phyloP scores from a whole-genome alignment of 345 rosid genomes.

The Geranium rotundifolium region DNA sequence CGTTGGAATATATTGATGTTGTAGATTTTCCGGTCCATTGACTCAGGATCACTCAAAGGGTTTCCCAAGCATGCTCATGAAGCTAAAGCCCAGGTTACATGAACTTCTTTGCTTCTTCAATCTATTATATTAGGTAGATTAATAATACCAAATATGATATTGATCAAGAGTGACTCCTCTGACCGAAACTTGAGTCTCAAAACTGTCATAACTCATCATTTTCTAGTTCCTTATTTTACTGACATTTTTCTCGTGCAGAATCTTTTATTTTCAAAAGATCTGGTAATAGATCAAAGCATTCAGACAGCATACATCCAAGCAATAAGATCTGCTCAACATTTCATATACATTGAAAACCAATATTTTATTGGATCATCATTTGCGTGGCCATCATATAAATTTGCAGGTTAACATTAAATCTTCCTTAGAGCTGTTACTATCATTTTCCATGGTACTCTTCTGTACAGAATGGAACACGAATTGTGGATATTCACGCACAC shows the following conservation, averaged over 20 bases:
- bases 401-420: conserved; percentile 39
- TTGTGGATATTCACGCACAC: too few relatives aligned
- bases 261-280: conserved; percentile 78
- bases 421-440: too few relatives aligned
- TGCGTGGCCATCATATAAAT: conserved; percentile 67
- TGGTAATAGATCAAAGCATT: conserved; percentile 96
- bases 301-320: conserved; percentile 92
- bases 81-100: conserved; percentile 48
- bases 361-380: conserved; percentile 94
- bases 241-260: conserved; percentile 23
- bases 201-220: too few relatives aligned
- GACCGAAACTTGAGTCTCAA: too few relatives aligned
- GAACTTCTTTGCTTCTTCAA: too few relatives aligned
- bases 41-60: conserved; percentile 74
- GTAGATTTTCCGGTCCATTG: conserved; percentile 91
- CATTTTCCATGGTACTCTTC: too few relatives aligned
- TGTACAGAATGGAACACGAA: too few relatives aligned
- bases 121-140: too few relatives aligned
- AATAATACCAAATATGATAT: too few relatives aligned
- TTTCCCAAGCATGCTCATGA: conserved; percentile 84
- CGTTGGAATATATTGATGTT: background rate
- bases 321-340: conserved; percentile 94
- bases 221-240: too few relatives aligned
- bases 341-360: conserved; percentile 88
- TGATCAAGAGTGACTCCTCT: conserved; percentile 17